phyloP scores from a whole-genome alignment of 2,329 filamentous ascomycete genomes.

The Sclerotiophoma versabilis region DNA sequence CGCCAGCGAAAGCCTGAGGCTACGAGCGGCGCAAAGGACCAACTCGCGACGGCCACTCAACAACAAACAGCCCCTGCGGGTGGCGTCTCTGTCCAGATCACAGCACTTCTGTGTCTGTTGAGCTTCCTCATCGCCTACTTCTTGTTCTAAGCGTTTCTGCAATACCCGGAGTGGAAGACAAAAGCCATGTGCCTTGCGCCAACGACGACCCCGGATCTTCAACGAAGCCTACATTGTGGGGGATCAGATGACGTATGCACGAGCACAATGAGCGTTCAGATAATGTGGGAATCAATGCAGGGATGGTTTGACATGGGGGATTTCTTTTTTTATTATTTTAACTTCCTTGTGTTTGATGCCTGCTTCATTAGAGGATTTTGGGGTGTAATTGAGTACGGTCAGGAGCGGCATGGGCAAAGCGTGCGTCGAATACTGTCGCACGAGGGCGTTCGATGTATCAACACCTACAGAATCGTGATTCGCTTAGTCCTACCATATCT shows the following conservation, averaged over 20 bases:
- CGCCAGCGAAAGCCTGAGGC: slow-evolving; percentile 77
- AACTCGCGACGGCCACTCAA: slow-evolving; percentile 59
- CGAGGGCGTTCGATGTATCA: slow-evolving; percentile 37
- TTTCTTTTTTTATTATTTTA: slow-evolving; percentile 18
- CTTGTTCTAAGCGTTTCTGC: slow-evolving; percentile 74
- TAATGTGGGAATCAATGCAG: slow-evolving; percentile 11
- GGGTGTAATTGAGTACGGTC: slow-evolving; percentile 10
- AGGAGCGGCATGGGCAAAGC: slow-evolving; percentile 12
- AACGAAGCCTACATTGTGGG: slow-evolving; percentile 23
- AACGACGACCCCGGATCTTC: slow-evolving; percentile 32
- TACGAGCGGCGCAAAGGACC: slow-evolving; percentile 59
- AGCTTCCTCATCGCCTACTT: slow-evolving; percentile 96
- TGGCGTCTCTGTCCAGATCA: slow-evolving; percentile 86
- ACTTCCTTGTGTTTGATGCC: slow-evolving; percentile 16
- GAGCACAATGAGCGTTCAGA: slow-evolving; percentile 17
- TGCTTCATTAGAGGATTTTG: slow-evolving; percentile 6
- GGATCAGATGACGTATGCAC: slow-evolving; percentile 24
- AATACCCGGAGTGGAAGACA: slow-evolving; percentile 28
- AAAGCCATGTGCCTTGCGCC: slow-evolving; percentile 28
- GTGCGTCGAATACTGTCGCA: slow-evolving; percentile 10
- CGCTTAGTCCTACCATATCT: slow-evolving; percentile 17
- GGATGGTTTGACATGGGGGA: slow-evolving; percentile 7
- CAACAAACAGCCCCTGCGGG: slow-evolving; percentile 63
- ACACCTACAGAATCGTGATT: slow-evolving; percentile 29
- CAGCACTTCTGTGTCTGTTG: slow-evolving; percentile 81